Evolutionary conservation across 305 asterid genomes (phyloP).

Genomic region (Solanum aculeatissimum): DNA sequence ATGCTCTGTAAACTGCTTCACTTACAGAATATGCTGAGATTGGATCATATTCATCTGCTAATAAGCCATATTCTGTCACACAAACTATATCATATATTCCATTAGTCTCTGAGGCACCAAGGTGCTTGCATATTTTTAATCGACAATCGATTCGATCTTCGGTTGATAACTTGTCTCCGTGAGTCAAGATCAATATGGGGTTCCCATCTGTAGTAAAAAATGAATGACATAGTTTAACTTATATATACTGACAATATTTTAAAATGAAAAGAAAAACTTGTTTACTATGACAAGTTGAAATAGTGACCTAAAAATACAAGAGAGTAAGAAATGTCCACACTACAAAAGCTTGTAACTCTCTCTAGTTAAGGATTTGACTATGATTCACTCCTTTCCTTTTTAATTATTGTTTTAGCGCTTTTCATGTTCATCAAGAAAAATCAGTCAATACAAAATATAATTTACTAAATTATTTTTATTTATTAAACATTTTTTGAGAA

Average conservation of each 20-base stretch:
- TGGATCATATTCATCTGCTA: conserved; percentile 12
- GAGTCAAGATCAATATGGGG: conserved; percentile 13
- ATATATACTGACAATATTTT: not conserved
- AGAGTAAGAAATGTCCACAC: not conserved
- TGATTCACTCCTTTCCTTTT: not conserved
- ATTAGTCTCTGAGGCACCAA: conserved; percentile 6
- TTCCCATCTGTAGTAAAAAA: conserved; percentile 8
- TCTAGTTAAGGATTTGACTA: not conserved
- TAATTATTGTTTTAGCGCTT: not conserved
- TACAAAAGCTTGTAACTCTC: not conserved
- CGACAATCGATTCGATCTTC: conserved; percentile 11
- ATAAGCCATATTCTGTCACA: conserved; percentile 13
- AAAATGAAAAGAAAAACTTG: not conserved
- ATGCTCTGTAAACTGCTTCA: conserved; percentile 17
- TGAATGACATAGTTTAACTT: not conserved
- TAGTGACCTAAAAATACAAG: not conserved
- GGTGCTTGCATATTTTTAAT: conserved; percentile 12
- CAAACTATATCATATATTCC: conserved; percentile 18
- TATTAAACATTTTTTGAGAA: not conserved
- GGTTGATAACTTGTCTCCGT: conserved; percentile 19
- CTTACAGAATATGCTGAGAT: conserved; percentile 11
- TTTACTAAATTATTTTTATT: not conserved
- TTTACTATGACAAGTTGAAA: not conserved
- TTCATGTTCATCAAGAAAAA: not conserved
- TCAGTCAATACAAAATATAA: not conserved